Evolutionary conservation across 176 grass and related monocot species (phyloP), one percentile per base, ranked within the genome.

Genomic region (Eremochloa ophiuroides): DNA sequence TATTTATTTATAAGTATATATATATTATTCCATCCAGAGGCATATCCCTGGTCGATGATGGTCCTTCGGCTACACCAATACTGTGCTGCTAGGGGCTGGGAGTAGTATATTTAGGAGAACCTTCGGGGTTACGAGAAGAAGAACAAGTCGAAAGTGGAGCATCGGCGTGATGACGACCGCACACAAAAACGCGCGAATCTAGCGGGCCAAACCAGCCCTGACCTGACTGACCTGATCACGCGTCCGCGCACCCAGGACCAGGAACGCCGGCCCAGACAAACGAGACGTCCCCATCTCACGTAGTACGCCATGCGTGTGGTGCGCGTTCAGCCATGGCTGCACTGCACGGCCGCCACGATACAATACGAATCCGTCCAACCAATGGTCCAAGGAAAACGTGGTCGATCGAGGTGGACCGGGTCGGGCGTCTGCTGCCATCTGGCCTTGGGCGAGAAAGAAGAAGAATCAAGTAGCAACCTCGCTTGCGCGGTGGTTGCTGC

Each of bases 331-430:
- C 62, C 6, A 34, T 11, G 30, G 34, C 64, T 8, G 59, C 59
- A n/a, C n/a, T n/a, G 10, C 66, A 20, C 5, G 22, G 1, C 66
- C 2, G 50, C 50, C 50, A 55, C 50, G 50, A 10, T 23, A 23
- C 50, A 8, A 7, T 6, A 18, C 29, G 28, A 34, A 1, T 1
- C 38, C 11, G 38, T 42, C n/a, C 37, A 53, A 8, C 11, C 2
- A 47, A 47, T 51, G 48, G 66, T 42, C 66, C 66, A 70, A 28
- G 68, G 14, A 17, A 44, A 71, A 71, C 68, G 68, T 71, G 68
- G 23, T 11, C 65, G 33, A 5, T 7, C 48, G 50, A 53, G 50
- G 4, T 10, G 31, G 17, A 33, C 13, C 8, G 26, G 56, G 9
- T 44, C 12, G 13, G 42, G 40, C n/a, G n/a, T n/a, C n/a, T n/a